Percentiles rank a stretch among this genome's conserved stretches.
phyloP scores from a whole-genome alignment of 2,329 filamentous ascomycete genomes.

The Fusarium napiforme region DNA sequence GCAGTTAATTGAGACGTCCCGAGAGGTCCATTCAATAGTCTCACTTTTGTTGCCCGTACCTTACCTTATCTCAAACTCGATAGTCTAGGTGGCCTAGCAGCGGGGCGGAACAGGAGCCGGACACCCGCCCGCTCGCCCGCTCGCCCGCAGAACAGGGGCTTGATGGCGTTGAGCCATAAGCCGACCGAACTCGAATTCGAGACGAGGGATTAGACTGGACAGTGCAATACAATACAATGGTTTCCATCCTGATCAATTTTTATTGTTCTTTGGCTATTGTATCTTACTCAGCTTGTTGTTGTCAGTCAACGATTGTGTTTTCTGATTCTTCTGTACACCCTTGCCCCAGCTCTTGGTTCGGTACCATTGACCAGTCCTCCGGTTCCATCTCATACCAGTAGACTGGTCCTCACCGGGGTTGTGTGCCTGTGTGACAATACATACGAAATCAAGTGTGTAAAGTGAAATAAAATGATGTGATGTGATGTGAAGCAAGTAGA shows the following conservation, averaged over 20 bases:
- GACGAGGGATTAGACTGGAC: background rate
- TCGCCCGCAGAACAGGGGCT: conserved; percentile 7
- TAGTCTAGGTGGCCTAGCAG: conserved; percentile 14
- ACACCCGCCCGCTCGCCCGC: conserved; percentile 19
- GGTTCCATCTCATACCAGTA: conserved; percentile 27
- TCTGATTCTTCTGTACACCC: conserved; percentile 3
- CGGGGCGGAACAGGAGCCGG: conserved; percentile 16
- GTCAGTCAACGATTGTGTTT: conserved; percentile 27
- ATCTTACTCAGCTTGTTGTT: conserved; percentile 10
- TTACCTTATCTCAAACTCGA: conserved; percentile 12
- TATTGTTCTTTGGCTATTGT: background rate
- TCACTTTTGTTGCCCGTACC: conserved; percentile 7
- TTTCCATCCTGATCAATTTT: background rate
- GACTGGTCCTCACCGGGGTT: conserved; percentile 33
- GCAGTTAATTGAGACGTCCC: background rate
- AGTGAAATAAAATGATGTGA: conserved; percentile 9
- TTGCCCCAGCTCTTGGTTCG: conserved; percentile 9
- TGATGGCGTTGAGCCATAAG: background rate
- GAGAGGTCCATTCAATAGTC: conserved; percentile 10
- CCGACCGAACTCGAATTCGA: background rate
- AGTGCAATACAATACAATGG: background rate
- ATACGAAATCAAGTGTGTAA: conserved; percentile 8
- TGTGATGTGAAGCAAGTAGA: conserved; percentile 11
- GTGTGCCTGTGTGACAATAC: conserved; percentile 33
- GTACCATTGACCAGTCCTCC: conserved; percentile 30